Evolutionary conservation across 805 yeast genomes (phyloP), one percentile per base, ranked within the genome.

Genomic region (Kodamaea sagamina): DNA sequence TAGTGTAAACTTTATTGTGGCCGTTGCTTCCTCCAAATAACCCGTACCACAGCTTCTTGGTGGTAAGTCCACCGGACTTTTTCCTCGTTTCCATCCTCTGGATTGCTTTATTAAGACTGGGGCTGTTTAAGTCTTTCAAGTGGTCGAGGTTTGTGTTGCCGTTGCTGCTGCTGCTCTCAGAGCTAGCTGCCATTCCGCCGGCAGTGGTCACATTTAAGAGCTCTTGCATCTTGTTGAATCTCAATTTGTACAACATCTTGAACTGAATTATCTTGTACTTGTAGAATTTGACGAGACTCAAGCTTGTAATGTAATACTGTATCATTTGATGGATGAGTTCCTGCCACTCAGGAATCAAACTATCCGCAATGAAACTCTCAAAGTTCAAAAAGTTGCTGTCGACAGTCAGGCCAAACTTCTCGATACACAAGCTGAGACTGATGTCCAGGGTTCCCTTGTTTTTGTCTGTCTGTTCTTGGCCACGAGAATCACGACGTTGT

Each of bases 221-320:
- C 28, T 71, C 73, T 41, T 64, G 71, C 32, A 61, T 54, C 44
- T 68, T 65, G 48, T 53, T 59, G 53, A 69, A 68, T 44, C 68
- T 67, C 42, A 68, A 60, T 49, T 65, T 67, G 51, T 67, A 63
- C 17, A 71, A 44, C 16, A 72, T 65, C 46, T 68, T 65, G 48
- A 71, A 63, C 53, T 78, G 84, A 16, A 76, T 56, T 31, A 78
- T 76, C 53, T 78, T 78, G 56, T 68, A 59, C 51, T 77, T 78
- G 57, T 78, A 67, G 53, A 76, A 78, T 39, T 67, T 68, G 28
- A 78, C 57, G 36, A 78, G 54, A 41, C 74, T 72, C 17, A 76
- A 54, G 11, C 75, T 66, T 11, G 75, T 60, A 22, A 62, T 44
- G 43, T 73, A 63, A 34, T 77, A 74, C 37, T 71, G 73, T 39